Evolutionary conservation across 73 alveolate genomes (phyloP).

Genomic region (Blepharisma japonicum): DNA sequence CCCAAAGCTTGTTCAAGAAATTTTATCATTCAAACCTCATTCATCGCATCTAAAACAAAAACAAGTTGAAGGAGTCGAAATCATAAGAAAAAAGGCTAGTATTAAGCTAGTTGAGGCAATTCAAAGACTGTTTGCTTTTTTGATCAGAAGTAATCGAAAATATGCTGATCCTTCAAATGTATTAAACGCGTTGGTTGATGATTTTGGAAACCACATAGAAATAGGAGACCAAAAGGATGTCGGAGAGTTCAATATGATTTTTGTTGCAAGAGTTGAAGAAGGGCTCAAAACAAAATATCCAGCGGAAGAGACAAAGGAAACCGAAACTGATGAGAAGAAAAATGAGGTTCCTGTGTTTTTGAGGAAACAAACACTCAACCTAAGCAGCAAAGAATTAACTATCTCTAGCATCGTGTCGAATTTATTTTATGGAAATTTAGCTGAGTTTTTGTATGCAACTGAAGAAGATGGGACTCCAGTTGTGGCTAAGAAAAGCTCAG

Average conservation of each 20-base stretch:
- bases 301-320: background rate
- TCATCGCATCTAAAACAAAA: background rate
- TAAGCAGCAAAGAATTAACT: background rate
- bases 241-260: conserved; percentile 76
- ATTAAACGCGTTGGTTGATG: conserved; percentile 64
- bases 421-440: background rate
- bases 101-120: conserved; percentile 47
- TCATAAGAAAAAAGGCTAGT: conserved; percentile 35
- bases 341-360: background rate
- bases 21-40: conserved; percentile 43
- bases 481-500: background rate
- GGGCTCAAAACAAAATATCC: conserved; percentile 36
- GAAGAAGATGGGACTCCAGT: background rate
- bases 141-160: conserved; percentile 63
- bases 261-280: conserved; percentile 76
- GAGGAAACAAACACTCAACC: too few species aligned
- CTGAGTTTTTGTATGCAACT: conserved; percentile 38
- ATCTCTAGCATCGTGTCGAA: background rate
- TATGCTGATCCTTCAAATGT: conserved; percentile 77
- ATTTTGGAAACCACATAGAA: conserved; percentile 61
- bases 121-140: conserved; percentile 42
- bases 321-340: background rate
- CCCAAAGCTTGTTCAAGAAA: conserved; percentile 62
- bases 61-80: background rate
- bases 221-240: conserved; percentile 85